These are phyloP conservation scores for Anisodus tanguticus DNA, from an alignment of 257 asterid genomes.

Conservation along the genomic window DNA sequence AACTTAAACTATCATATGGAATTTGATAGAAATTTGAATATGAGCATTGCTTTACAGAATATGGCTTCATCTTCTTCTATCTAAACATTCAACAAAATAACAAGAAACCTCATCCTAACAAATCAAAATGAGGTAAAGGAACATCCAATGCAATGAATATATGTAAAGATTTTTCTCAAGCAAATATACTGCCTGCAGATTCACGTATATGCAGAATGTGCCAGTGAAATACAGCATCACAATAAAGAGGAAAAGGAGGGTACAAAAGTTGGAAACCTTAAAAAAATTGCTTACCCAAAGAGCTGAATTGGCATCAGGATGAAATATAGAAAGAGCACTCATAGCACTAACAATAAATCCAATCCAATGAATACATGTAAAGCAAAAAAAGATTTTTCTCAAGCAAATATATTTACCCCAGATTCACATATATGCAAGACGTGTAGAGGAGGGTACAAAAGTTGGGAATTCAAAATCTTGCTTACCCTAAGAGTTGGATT, in stretches of 20 bases:
- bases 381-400: neutral
- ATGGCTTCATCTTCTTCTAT: neutral
- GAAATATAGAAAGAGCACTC: slow-evolving; percentile 89
- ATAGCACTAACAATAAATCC: slow-evolving; percentile 62
- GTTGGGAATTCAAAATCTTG: neutral
- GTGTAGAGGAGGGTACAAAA: neutral
- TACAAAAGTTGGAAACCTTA: neutral
- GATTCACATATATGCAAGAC: neutral
- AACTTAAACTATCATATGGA: neutral
- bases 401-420: neutral
- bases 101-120: neutral
- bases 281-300: slow-evolving; percentile 65
- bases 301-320: slow-evolving; percentile 96
- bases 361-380: neutral
- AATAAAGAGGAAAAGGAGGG: neutral
- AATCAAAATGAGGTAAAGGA: neutral
- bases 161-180: neutral
- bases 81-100: neutral
- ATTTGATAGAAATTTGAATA: neutral
- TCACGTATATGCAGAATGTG: neutral
- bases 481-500: slow-evolving; percentile 96
- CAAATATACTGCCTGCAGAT: neutral
- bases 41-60: neutral
- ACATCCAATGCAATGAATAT: neutral
- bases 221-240: neutral